Base-by-base conservation (phyloP, 306 rosid genomes). In the Hippophae tibetana region DNA sequence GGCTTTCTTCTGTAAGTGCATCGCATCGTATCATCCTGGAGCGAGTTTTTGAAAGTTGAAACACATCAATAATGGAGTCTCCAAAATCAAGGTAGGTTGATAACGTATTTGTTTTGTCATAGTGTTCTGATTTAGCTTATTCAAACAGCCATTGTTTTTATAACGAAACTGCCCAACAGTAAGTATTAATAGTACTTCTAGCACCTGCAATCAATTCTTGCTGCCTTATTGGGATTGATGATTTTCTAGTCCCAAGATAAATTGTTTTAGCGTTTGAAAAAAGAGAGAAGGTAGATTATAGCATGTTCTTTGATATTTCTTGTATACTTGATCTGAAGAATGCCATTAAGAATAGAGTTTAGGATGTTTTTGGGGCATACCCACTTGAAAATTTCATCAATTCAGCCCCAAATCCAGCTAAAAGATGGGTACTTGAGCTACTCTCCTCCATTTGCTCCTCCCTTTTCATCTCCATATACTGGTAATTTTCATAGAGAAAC, bases 331-430 rank as follows among this genome's bases (percentile, higher is more conserved):
- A 72, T 83, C 76, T 72, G 66, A 71, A 72, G 61, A 68, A 72
- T 81, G 88, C 62, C 79, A 68, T 65, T 72, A 57, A 71, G 9
- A 9, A 72, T 62, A 72, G 66, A 74, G 54, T 65, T 58, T 61
- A 69, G 66, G 64, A 77, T 73, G 83, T 67, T 67, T 73, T 76
- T 74, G 47, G 74, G 77, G 48, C 70, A 81, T 48, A 79, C 86
- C 79, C 89, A 79, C 81, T 72, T 87, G 72, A 84, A 87, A 67
- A 90, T 87, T 95, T 72, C 84, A 56, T 68, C 80, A 86, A 66
- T 83, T 82, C 81, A 73, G 13, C 83, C 69, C 69, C 86, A 78
- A 72, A 74, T 79, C 57, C 78, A 72, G 64, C 70, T 72, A 53
- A 86, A 81, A 72, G 96, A 92, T 80, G 96, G 88, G 9, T 76